These are phyloP conservation scores for Phaeophleospora eucalypticola DNA, from an alignment of 2,329 filamentous ascomycete genomes.

Conservation along the genomic window DNA sequence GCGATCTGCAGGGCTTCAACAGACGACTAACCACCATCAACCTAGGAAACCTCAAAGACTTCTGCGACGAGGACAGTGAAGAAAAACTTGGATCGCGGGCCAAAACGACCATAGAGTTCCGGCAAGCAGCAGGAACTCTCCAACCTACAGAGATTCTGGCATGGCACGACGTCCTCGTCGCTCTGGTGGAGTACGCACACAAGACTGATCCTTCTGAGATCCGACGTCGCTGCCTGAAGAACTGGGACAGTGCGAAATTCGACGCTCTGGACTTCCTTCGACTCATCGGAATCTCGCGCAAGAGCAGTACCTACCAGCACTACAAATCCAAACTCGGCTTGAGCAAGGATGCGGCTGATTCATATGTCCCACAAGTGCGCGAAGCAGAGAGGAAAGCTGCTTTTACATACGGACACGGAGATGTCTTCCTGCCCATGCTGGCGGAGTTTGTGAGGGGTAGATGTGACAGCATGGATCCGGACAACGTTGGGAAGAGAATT, in stretches of 20 bases:
- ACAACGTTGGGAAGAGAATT: conserved; percentile 7
- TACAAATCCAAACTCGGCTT: conserved; percentile 8
- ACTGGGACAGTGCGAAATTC: conserved; percentile 4
- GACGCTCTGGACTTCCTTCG: conserved; percentile 9
- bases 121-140: conserved; percentile 28
- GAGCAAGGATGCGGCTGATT: not conserved
- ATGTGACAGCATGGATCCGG: not conserved
- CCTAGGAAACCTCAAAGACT: conserved; percentile 10
- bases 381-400: not conserved
- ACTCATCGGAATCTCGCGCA: conserved; percentile 2
- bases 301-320: conserved; percentile 6
- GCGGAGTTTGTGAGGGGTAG: not conserved
- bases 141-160: conserved; percentile 22
- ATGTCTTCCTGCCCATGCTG: not conserved
- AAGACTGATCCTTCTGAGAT: conserved; percentile 1
- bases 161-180: conserved; percentile 25
- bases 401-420: not conserved
- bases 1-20: conserved; percentile 1
- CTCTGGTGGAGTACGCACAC: conserved; percentile 11
- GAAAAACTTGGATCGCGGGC: not conserved
- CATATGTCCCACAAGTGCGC: conserved; percentile 1
- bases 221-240: conserved; percentile 3
- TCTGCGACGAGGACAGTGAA: not conserved
- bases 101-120: conserved; percentile 30
- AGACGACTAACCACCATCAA: conserved; percentile 13